Evolutionary conservation across 805 yeast species (phyloP), one percentile per base, ranked within the genome.

Genomic region (Debaryomyces tyrocola): DNA sequence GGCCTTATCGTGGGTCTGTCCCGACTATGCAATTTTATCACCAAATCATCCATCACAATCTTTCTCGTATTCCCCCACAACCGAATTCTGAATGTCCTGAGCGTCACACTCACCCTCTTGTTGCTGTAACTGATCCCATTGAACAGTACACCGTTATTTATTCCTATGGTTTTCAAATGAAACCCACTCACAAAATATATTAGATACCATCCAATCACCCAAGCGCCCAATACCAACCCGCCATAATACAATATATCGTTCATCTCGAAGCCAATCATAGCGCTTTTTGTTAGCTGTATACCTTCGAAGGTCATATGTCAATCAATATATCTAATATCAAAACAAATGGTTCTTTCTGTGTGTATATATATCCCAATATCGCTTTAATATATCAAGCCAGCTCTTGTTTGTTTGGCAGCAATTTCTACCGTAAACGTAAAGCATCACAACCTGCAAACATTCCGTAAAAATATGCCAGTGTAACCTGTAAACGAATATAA

Each of bases 121-220:
- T 53, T 46, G 9, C 43, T 43, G 44, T 64, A 43, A 4, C 57
- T 41, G 20, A 73, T 52, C 4, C 63, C 55, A 49, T 70, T 68
- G 51, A 70, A 54, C 66, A 58, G 66, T 2, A 73, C 44, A 9
- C 77, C 77, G 50, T 71, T 71, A 51, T 65, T 69, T 33, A 72
- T 57, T 14, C 69, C 48, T 4, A 73, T 37, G 14, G 66, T 59
- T 28, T 59, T 55, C 33, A 73, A 49, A 46, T 68, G 66, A 40
- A 71, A 44, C 20, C 77, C 77, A 8, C 62, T 50, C 6, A 65
- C 11, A 7, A 46, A 21, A 49, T 66, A 67, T n/a, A 67, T 46
- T 15, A 65, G 21, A 28, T 54, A 52, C 77, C 77, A 72, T 12
- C 44, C 38, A 3, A 57, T 17, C 11, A 54, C 45, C 76, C 75